These are phyloP conservation scores for Euphorbia schlechtendalii DNA, from an alignment of 441 rosid genomes.

Conservation along the genomic window DNA sequence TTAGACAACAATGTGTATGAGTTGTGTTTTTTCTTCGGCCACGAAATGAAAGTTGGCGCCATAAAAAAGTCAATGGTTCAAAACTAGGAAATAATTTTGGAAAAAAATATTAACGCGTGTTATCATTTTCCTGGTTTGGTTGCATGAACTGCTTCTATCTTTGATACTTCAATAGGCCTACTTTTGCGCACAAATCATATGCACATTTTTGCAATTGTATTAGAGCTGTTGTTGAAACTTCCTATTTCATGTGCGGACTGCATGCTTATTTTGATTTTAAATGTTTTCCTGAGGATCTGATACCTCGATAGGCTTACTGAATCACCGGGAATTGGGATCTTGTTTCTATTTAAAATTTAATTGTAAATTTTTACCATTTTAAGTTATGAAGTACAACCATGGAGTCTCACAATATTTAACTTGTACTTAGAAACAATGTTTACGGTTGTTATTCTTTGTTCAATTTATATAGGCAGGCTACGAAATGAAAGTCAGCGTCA, in stretches of 20 bases:
- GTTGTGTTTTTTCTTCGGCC: too few relatives aligned
- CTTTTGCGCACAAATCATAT: not conserved
- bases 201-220: conserved; percentile 7
- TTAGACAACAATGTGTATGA: too few relatives aligned
- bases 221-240: not conserved
- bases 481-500: not conserved
- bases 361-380: not conserved
- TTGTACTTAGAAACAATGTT: not conserved
- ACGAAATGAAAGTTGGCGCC: too few relatives aligned
- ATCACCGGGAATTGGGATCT: not conserved
- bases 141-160: too few relatives aligned
- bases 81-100: too few relatives aligned
- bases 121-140: too few relatives aligned
- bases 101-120: too few relatives aligned
- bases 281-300: not conserved
- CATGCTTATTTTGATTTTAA: not conserved
- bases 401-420: not conserved
- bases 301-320: not conserved
- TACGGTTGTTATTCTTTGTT: not conserved
- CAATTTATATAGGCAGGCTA: conserved; percentile 5
- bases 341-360: not conserved
- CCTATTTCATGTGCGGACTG: not conserved
- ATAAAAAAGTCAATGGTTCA: too few relatives aligned
- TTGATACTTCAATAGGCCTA: too few relatives aligned
- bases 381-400: not conserved